phyloP scores from a whole-genome alignment of 2,329 filamentous ascomycete genomes.

The Chaetothyriales sp. region DNA sequence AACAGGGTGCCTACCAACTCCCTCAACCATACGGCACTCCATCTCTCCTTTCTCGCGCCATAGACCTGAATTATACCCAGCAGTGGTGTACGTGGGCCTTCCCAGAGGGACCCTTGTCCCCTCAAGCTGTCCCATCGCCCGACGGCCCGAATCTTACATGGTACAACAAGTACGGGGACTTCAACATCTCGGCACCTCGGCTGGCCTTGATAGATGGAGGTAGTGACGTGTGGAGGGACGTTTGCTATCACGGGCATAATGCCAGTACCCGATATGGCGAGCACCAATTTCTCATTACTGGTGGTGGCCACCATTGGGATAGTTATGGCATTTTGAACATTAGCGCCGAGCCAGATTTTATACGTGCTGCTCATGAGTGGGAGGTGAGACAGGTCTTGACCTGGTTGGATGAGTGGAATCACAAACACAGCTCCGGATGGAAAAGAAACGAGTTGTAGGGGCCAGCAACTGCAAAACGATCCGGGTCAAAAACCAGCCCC shows the following conservation, averaged over 20 bases:
- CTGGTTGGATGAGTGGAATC: constrained; percentile 20
- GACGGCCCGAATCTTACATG: constrained; percentile 27
- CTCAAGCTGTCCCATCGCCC: constrained; percentile 20
- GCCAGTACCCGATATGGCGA: constrained; percentile 29
- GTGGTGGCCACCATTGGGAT: constrained; percentile 40
- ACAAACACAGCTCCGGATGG: not conserved
- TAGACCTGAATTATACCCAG: constrained; percentile 37
- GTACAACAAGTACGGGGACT: constrained; percentile 35
- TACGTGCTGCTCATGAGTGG: constrained; percentile 36
- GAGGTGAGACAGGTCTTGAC: constrained; percentile 33
- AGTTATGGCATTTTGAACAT: constrained; percentile 31
- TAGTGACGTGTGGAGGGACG: constrained; percentile 38
- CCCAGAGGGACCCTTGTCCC: constrained; percentile 25
- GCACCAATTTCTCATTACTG: constrained; percentile 36
- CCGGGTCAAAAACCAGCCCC: too few species aligned
- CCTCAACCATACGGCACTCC: constrained; percentile 26
- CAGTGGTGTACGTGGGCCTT: constrained; percentile 44
- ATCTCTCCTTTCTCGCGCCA: constrained; percentile 33
- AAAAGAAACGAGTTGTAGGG: not conserved
- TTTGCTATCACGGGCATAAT: constrained; percentile 36
- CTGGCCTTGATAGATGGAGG: constrained; percentile 39
- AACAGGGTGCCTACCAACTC: constrained; percentile 36
- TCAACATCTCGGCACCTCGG: constrained; percentile 31
- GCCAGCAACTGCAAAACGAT: not conserved
- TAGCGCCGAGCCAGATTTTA: constrained; percentile 35